Percentiles rank a stretch among this genome's conserved stretches.
These are phyloP conservation scores for Auriscalpium vulgare DNA, from an alignment of 768 basidiomycete species.

Conservation along the genomic window DNA sequence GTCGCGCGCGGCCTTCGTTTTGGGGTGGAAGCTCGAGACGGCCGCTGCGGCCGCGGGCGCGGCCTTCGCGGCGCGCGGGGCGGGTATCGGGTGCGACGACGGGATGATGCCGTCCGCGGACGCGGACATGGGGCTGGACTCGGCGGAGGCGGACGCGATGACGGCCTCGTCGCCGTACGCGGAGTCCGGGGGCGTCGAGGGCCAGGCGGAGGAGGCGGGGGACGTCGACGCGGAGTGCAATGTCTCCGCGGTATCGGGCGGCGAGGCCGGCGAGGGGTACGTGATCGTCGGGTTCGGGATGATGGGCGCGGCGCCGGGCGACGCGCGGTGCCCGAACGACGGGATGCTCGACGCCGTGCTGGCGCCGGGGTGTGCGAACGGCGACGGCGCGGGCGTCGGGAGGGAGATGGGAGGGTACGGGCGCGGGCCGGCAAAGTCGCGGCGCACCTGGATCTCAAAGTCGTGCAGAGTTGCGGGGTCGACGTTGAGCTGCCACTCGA, in stretches of 20 bases:
- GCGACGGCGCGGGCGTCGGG: conserved; percentile 32
- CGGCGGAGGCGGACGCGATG: background rate
- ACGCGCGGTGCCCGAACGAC: conserved; percentile 15
- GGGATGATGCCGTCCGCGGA: background rate
- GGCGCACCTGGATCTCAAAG: conserved; percentile 53
- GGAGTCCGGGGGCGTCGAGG: conserved; percentile 18
- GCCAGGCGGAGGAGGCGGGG: conserved; percentile 22
- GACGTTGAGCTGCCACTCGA: conserved; percentile 87
- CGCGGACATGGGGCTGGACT: background rate
- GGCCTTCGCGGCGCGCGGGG: background rate
- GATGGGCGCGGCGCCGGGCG: conserved; percentile 11
- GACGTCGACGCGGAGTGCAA: conserved; percentile 21
- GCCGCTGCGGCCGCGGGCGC: background rate
- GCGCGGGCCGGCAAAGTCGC: conserved; percentile 49
- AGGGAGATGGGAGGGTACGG: conserved; percentile 60
- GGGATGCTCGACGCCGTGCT: conserved; percentile 14
- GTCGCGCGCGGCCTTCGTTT: conserved; percentile 1
- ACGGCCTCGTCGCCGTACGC: background rate
- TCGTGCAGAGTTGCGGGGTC: conserved; percentile 51
- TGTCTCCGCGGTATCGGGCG: conserved; percentile 23
- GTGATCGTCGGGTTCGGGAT: conserved; percentile 10
- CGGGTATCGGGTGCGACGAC: background rate
- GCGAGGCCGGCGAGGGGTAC: conserved; percentile 15
- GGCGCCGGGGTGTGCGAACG: conserved; percentile 18
- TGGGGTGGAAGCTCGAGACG: background rate